These are phyloP conservation scores for Blastosporella zonata DNA, from an alignment of 1,284 basidiomycete genomes.

Conservation along the genomic window DNA sequence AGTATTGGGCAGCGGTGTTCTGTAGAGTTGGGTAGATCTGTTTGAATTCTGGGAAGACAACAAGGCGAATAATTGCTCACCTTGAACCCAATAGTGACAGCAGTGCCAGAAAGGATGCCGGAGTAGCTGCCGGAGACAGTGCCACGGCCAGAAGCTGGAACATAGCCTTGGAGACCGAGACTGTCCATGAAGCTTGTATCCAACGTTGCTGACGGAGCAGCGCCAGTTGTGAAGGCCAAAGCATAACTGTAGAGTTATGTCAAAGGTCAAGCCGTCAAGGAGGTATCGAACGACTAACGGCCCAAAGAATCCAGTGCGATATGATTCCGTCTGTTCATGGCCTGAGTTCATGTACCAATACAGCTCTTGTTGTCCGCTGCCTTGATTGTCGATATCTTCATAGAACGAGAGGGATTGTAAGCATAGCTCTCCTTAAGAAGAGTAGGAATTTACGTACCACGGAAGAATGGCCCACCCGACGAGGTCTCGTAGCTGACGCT, in stretches of 20 bases:
- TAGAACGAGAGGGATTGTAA: not conserved
- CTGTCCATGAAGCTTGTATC: conserved; percentile 45
- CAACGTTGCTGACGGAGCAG: conserved; percentile 37
- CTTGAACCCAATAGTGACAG: conserved; percentile 43
- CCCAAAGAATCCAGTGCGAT: conserved; percentile 44
- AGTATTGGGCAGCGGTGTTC: conserved; percentile 46
- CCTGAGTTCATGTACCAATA: conserved; percentile 46
- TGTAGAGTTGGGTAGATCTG: conserved; percentile 11
- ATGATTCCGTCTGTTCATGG: conserved; percentile 42
- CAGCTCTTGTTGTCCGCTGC: conserved; percentile 40
- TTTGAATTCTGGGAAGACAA: not conserved
- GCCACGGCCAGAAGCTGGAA: conserved; percentile 41
- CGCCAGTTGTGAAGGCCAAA: conserved; percentile 40
- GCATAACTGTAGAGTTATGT: conserved; percentile 30
- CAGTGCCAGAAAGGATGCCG: conserved; percentile 37
- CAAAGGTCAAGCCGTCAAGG: not conserved
- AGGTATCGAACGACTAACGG: conserved; percentile 27
- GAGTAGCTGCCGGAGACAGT: conserved; percentile 43
- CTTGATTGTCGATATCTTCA: conserved; percentile 47
- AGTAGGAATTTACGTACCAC: conserved; percentile 27
- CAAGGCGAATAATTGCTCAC: conserved; percentile 18
- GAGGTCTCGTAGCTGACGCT: conserved; percentile 39
- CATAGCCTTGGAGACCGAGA: conserved; percentile 42
- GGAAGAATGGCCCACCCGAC: conserved; percentile 46
- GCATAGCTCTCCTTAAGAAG: not conserved